Base-by-base conservation (phyloP, 2,329 filamentous ascomycete species). In the Cladosporium sphaerospermum region DNA sequence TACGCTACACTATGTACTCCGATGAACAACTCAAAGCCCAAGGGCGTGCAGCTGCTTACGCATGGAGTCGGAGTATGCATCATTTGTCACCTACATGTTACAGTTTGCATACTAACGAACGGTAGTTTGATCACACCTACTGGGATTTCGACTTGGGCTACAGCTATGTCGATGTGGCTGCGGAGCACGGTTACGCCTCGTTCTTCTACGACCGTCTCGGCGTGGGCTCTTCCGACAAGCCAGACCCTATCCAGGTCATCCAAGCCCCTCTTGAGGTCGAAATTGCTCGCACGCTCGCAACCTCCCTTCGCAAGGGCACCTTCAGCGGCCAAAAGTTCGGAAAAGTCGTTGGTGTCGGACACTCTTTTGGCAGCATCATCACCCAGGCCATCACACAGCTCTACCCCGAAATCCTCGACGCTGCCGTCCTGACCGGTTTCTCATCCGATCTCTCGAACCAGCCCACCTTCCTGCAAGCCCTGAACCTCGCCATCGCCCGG, bases 151-250 rank as follows among this genome's bases (percentile, higher is more conserved):
- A 65, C 11, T 61, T 62, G 7, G 67, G 64, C 40, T 71, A 73
- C 61, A 68, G 63, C 57, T 73, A 73, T 53, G 65, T 72, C 16
- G 71, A 73, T 54, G 63, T 66, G n/a, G 72, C 72, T 3, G 66
- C 69, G 3, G 61, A 61, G 36, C 57, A 64, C 32, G 67, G 67
- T 52, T 71, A 71, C 58, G 67, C 69, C 3, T 71, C 70, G 2
- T 68, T 74, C 62, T 67, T 65, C 51, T 73, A 73, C 61, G 71
- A 74, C 58, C 70, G 72, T 46, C 66, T 75, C 9, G 72, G 71
- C 31, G 63, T 64, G 1, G 72, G 71, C 2, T 54, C 54, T 8
- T 73, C 69, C 19, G 61, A 64, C 42, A 69, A 70, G 45, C 67
- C 70, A 6, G 71, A 73, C 53, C 64, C 69, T 9, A 59, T 70